Base-by-base conservation (phyloP, 176 grass and related monocot genomes). In the Eleusine indica region DNA sequence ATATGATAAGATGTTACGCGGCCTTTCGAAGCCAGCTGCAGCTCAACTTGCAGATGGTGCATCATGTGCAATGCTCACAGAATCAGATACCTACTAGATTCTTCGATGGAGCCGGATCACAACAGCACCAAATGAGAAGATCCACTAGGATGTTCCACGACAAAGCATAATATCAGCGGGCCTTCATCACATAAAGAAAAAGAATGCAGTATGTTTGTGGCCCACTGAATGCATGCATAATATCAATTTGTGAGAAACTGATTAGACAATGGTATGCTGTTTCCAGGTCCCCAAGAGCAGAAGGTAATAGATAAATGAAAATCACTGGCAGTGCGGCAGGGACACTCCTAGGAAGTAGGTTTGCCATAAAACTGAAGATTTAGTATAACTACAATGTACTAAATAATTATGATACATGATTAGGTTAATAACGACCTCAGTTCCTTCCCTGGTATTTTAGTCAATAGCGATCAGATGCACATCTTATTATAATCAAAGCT, bases 131-230 rank as follows among this genome's bases (percentile, higher is more conserved):
- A 86, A 91, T 78, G 58, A 74, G 90, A 78, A 91, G 81, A 88
- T 88, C 89, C 89, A 88, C 71, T 25, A 16, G 66, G 42, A 91
- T 91, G 82, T 91, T 88, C 89, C 29, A 7, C 60, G 51, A 69
- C 77, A 87, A 46, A 79, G 82, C 79, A 90, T 60, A 82, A 77
- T 65, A 86, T 77, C 68, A 66, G 64, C 13, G 39, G 39, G 22
- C 73, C 73, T 67, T 49, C 38, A 66, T 85, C 25, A 60, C 72
- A 82, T 40, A 68, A 60, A 42, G 25, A 81, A 82, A 71, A 70
- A 81, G 21, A 73, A 77, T 37, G 60, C 7, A 49, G 73, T 78
- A 67, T 74, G 68, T 13, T 51, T 74, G 11, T 76, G 82, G 51
- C 46, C 18, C n/a, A 78, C 58, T 41, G 25, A 90, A 41, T 82